Percentiles rank a stretch among this genome's conserved stretches.
These are phyloP conservation scores for Sinapis alba DNA, from an alignment of 441 rosid species.

Conservation along the genomic window DNA sequence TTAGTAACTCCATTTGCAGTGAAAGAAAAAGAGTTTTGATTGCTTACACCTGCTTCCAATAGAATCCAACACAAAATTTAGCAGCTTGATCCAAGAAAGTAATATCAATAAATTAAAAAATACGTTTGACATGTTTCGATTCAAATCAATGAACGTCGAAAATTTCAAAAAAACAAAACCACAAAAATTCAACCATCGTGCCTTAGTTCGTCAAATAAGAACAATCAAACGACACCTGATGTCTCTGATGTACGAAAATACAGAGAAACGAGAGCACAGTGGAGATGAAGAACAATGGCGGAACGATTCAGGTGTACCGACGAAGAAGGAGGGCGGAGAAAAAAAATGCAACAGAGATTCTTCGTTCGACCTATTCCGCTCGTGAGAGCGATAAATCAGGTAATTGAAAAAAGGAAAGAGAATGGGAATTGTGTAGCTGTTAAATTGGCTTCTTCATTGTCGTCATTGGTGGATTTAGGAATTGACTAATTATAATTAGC, in stretches of 20 bases:
- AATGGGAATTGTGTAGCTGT: constrained; percentile 18
- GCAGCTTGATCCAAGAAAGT: constrained; percentile 26
- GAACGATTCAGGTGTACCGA: background rate
- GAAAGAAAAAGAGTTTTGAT: constrained; percentile 19
- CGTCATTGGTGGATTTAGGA: constrained; percentile 22
- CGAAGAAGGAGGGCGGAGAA: background rate
- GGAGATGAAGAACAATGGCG: constrained; percentile 15
- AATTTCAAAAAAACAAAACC: background rate
- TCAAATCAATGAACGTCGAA: constrained; percentile 1
- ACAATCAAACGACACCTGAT: background rate
- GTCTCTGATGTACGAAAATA: background rate
- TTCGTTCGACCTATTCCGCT: constrained; percentile 16
- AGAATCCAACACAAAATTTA: background rate
- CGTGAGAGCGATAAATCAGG: background rate
- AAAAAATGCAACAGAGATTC: constrained; percentile 18
- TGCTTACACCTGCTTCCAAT: constrained; percentile 11
- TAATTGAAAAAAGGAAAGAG: background rate
- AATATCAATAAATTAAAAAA: too few relatives aligned
- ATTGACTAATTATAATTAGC: constrained; percentile 35
- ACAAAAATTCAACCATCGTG: background rate
- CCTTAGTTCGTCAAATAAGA: background rate
- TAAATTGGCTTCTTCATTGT: constrained; percentile 18
- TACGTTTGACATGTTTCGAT: background rate
- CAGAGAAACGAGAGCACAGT: background rate
- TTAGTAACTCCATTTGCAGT: constrained; percentile 45